Percentiles rank a stretch among this genome's conserved stretches.
Conservation (phyloP, 73 alveolate species). For the Paramecium bursaria region DNA sequence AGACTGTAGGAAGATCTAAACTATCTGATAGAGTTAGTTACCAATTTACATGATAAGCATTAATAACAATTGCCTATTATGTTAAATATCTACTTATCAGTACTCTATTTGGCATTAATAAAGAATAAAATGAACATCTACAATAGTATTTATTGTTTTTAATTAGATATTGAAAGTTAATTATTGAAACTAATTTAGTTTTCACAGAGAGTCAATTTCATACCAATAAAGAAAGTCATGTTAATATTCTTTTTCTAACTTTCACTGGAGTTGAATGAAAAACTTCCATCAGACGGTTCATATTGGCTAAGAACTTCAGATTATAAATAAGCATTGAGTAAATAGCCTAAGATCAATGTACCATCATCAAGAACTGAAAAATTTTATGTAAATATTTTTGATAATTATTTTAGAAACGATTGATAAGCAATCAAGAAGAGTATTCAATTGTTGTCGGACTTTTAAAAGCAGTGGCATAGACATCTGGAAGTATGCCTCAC, state of each 20-base stretch:
- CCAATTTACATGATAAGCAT: no score
- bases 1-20: no score
- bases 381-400: constrained; percentile 72
- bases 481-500: constrained; percentile 76
- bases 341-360: constrained; percentile 67
- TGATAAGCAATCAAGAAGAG: constrained; percentile 61
- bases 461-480: constrained; percentile 73
- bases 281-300: neutral
- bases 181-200: constrained; percentile 70
- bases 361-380: constrained; percentile 70
- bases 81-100: no score
- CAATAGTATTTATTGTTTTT: no score
- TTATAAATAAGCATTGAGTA: constrained; percentile 59
- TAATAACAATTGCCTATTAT: no score
- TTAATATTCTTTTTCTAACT: constrained; percentile 68
- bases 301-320: constrained; percentile 12
- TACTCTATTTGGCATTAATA: no score
- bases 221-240: constrained; percentile 76
- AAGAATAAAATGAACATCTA: no score
- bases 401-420: constrained; percentile 61
- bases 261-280: constrained; percentile 57
- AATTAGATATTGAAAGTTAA: neutral
- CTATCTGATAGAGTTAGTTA: no score
- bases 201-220: constrained; percentile 71
- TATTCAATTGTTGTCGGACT: constrained; percentile 79